A percentile compares a stretch with the other conserved stretches of the same genome.
phyloP scores from a whole-genome alignment of 768 basidiomycete species.

The Pholiota microspora region DNA sequence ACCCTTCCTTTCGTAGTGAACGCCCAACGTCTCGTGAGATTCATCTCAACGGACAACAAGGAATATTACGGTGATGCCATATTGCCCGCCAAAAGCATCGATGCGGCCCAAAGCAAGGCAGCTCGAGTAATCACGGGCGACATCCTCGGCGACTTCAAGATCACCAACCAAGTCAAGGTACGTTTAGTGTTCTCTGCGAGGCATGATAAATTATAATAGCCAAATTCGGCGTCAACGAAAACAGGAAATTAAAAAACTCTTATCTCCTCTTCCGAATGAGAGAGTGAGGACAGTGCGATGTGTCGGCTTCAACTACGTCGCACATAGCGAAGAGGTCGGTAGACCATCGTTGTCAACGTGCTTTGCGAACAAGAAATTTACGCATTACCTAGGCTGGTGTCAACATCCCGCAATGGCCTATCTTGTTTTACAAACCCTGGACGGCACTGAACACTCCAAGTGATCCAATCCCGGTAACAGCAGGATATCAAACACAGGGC shows the following conservation, averaged over 20 bases:
- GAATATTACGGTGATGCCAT: slow-evolving; percentile 39
- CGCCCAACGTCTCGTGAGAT: slow-evolving; percentile 37
- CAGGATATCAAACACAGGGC: slow-evolving; percentile 37
- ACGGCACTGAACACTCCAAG: slow-evolving; percentile 35
- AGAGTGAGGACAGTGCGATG: slow-evolving; percentile 34
- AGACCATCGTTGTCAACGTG: too few species aligned
- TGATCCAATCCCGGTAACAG: slow-evolving; percentile 32
- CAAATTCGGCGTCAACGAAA: not conserved
- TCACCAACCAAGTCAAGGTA: slow-evolving; percentile 36
- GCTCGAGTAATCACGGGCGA: slow-evolving; percentile 34
- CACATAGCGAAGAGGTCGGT: slow-evolving; percentile 30
- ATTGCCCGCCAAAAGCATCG: slow-evolving; percentile 25
- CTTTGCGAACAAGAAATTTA: not conserved
- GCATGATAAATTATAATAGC: too few species aligned
- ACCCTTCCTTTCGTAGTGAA: slow-evolving; percentile 19
- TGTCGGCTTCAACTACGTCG: slow-evolving; percentile 35
- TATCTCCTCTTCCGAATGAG: slow-evolving; percentile 33
- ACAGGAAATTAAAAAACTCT: slow-evolving; percentile 28
- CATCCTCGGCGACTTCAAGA: slow-evolving; percentile 32
- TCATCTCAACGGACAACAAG: slow-evolving; percentile 34
- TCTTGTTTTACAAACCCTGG: slow-evolving; percentile 34
- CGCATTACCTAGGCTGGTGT: slow-evolving; percentile 25
- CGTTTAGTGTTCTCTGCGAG: not conserved
- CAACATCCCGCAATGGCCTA: slow-evolving; percentile 34
- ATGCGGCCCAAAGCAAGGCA: slow-evolving; percentile 31